These are phyloP conservation scores for Orbilia ellipsospora DNA, from an alignment of 2,329 filamentous ascomycete species.

Conservation along the genomic window DNA sequence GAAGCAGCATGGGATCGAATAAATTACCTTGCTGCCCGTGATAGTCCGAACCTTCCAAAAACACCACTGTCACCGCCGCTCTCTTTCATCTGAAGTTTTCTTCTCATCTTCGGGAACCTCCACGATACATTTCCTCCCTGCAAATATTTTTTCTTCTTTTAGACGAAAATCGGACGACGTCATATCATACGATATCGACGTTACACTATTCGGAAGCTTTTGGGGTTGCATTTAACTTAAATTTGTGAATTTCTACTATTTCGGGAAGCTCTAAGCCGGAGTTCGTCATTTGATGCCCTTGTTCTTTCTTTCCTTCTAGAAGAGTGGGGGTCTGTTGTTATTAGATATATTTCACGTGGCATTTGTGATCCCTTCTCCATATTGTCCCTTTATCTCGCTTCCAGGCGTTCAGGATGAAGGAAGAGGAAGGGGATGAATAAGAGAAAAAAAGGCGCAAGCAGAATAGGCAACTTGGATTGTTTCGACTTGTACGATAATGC, in stretches of 20 bases:
- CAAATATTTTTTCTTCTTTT: background rate
- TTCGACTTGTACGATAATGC: constrained; percentile 41
- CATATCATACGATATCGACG: constrained; percentile 31
- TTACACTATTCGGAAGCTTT: constrained; percentile 12
- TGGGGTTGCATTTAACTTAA: constrained; percentile 7
- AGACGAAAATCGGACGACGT: constrained; percentile 21
- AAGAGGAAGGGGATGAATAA: constrained; percentile 2
- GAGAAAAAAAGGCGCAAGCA: background rate
- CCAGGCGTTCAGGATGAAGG: constrained; percentile 10
- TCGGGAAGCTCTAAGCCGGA: constrained; percentile 26
- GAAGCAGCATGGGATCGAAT: constrained; percentile 98
- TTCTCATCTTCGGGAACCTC: background rate
- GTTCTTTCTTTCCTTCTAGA: constrained; percentile 14
- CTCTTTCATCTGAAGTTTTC: no score
- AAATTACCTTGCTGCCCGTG: constrained; percentile 64
- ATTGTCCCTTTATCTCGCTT: constrained; percentile 11
- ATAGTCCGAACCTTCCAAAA: constrained; percentile 6
- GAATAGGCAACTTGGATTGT: constrained; percentile 24
- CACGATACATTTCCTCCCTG: background rate
- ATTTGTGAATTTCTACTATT: constrained; percentile 3
- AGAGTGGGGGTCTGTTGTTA: background rate
- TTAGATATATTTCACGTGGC: constrained; percentile 32
- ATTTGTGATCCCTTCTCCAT: constrained; percentile 14
- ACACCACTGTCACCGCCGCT: background rate
- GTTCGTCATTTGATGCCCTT: constrained; percentile 16